These are phyloP conservation scores for Rhynchospora pubera DNA, from an alignment of 176 grass and related monocot species.

Conservation along the genomic window DNA sequence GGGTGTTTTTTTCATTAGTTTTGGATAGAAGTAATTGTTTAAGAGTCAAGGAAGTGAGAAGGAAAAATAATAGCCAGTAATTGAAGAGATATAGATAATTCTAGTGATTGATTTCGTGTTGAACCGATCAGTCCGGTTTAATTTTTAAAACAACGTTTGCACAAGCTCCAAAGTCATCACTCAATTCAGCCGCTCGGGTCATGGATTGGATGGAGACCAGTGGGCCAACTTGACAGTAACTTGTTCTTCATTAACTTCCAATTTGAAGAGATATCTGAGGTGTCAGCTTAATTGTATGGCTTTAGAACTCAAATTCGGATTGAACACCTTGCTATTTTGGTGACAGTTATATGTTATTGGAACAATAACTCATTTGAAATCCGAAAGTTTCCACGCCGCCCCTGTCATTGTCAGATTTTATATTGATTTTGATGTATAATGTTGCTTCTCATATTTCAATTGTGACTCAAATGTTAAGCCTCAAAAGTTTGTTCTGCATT, in stretches of 20 bases:
- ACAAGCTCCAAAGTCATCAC: not conserved
- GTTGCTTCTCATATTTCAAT: not conserved
- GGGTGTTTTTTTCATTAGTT: no score
- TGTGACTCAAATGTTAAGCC: not conserved
- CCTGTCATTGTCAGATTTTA: constrained; percentile 6
- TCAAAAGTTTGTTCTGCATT: not conserved
- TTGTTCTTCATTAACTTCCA: not conserved
- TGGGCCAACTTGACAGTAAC: constrained; percentile 3
- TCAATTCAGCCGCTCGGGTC: not conserved
- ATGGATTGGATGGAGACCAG: not conserved
- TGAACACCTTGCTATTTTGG: not conserved
- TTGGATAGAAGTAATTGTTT: no score
- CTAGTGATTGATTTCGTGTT: no score
- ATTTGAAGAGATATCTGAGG: not conserved
- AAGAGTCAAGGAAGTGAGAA: no score
- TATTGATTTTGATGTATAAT: not conserved
- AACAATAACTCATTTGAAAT: not conserved
- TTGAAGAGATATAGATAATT: no score
- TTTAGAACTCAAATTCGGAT: not conserved
- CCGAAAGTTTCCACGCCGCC: not conserved
- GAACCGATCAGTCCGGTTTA: no score
- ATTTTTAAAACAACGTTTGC: no score
- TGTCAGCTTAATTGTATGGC: not conserved
- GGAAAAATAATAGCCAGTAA: no score
- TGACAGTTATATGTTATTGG: not conserved